Evolutionary conservation across 2,329 filamentous ascomycete genomes (phyloP), one percentile per base, ranked within the genome.

Genomic region (Aspergillus novoparasiticus): DNA sequence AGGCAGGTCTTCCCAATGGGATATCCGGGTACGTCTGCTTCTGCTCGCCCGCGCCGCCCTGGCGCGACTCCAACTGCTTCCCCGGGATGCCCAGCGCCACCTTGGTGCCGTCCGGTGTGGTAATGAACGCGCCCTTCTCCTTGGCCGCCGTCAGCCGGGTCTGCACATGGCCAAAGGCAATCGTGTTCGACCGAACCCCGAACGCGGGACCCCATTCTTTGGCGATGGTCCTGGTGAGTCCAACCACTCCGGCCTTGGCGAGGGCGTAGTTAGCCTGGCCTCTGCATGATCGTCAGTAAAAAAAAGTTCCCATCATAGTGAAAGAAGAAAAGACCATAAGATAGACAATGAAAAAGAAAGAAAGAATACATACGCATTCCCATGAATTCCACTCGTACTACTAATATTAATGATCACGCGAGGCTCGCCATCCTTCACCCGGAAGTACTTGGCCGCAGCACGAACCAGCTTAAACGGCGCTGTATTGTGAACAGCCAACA

Each of bases 251-350:
- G 3, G 93, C 91, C 82, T 96, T 96, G 59, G 91, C 93, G 55
- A 94, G 82, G 41, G 90, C 86, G 78, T 96, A 96, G 83, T 96
- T 97, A 71, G 90, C 87, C 83, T 96, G 93, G n/a, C 93, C 93
- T 16, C 78, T 77, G 43, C 14, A 55, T 16, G 59, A 14, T 12
- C n/a, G 34, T 45, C 30, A 36, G 36, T 59, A 51, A 34, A 53
- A 21, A 32, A 64, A 32, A 19, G 14, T 6, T 36, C 1, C 14
- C 14, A 36, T 11, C 32, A 11, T 36, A 14, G 34, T 36, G 34
- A 28, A 11, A 46, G 14, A 30, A 57, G 59, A 53, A 53, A 53
- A n/a, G 9, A 36, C n/a, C 54, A 19, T 26, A 34, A 60, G 53
- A 53, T 19, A 11, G 36, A 23, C 54, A n/a, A 30, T 26, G 11